Base-by-base conservation (phyloP, 2,329 filamentous ascomycete species). In the Fusarium torreyae region DNA sequence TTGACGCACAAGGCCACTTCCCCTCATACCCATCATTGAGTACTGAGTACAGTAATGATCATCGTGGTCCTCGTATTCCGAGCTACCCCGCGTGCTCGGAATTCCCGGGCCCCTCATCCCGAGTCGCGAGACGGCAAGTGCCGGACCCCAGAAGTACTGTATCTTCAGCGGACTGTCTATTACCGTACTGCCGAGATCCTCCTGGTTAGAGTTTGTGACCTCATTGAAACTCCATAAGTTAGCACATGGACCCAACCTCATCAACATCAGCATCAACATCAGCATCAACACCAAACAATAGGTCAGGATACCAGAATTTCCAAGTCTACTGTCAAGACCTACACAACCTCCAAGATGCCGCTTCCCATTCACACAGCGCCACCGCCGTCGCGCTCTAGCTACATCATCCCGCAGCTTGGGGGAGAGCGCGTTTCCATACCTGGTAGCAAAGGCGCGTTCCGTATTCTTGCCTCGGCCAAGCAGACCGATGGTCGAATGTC, bases 401-500 rank as follows among this genome's bases (percentile, higher is more conserved):
- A 86, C 69, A 80, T 84, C 34, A 82, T 86, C 54, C 77, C 80
- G 48, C 83, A 85, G 64, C 76, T 85, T 14, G 83, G 85, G 51
- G 85, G 85, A 36, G 85, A 87, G 70, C 80, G 82, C 43, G 77
- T 87, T 57, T 83, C 83, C 7, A 85, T 87, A 48, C 85, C 85
- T 2, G 82, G 84, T 1, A 85, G 83, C 70, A 86, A 85, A 69
- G 84, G 84, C 7, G 79, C 80, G 11, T 85, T 86, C 60, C 81
- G 85, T 34, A 82, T 87, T 39, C 74, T 87, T 4, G 81, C 85
- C 9, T 87, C 85, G 0, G 81, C 84, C 6, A 84, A 84, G 67
- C 84, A 87, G 68, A 87, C 83, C 4, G 78, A 82, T 68, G 83
- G 84, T 36, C 77, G 82, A 17, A 86, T 87, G 71, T 81, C 84